phyloP scores from a whole-genome alignment of 305 asterid species.

The Rubia peregrina region DNA sequence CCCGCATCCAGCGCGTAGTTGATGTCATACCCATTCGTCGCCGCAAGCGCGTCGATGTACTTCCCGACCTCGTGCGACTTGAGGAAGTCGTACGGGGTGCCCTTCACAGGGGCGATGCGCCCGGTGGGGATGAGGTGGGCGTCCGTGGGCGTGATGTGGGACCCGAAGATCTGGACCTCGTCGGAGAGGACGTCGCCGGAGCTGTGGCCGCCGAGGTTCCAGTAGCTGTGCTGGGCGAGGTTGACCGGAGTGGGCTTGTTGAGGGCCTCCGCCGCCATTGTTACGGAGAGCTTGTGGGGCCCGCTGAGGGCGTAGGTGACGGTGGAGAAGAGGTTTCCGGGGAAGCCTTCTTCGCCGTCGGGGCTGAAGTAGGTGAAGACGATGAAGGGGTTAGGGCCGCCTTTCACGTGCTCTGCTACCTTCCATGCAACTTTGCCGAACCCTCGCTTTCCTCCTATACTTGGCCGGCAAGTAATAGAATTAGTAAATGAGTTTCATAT shows the following conservation, averaged over 20 bases:
- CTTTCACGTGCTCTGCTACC: conserved; percentile 38
- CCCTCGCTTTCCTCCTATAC: conserved; percentile 62
- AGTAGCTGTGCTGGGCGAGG: conserved; percentile 68
- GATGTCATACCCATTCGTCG: conserved; percentile 43
- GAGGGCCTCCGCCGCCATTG: conserved; percentile 48
- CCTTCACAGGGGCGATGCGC: conserved; percentile 25
- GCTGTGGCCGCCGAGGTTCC: conserved; percentile 78
- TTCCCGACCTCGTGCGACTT: conserved; percentile 36
- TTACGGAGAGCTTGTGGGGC: conserved; percentile 37
- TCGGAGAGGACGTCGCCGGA: conserved; percentile 54
- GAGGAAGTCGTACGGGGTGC: conserved; percentile 58
- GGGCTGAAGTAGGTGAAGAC: conserved; percentile 49
- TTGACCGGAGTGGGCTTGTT: conserved; percentile 69
- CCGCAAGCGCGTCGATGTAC: conserved; percentile 41
- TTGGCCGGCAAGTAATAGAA: neutral
- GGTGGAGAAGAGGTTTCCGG: conserved; percentile 39
- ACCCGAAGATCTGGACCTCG: conserved; percentile 49
- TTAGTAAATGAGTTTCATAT: too few relatives aligned
- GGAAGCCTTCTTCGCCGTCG: conserved; percentile 87
- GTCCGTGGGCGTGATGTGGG: conserved; percentile 51
- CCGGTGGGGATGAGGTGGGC: conserved; percentile 60
- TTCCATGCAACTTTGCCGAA: conserved; percentile 64
- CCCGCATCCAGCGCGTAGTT: conserved; percentile 60
- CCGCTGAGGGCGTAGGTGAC: conserved; percentile 44
- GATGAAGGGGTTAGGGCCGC: conserved; percentile 36